These are phyloP conservation scores for Phytophthora pseudosyringae DNA, from an alignment of 352 stramenopile genomes.

Conservation along the genomic window DNA sequence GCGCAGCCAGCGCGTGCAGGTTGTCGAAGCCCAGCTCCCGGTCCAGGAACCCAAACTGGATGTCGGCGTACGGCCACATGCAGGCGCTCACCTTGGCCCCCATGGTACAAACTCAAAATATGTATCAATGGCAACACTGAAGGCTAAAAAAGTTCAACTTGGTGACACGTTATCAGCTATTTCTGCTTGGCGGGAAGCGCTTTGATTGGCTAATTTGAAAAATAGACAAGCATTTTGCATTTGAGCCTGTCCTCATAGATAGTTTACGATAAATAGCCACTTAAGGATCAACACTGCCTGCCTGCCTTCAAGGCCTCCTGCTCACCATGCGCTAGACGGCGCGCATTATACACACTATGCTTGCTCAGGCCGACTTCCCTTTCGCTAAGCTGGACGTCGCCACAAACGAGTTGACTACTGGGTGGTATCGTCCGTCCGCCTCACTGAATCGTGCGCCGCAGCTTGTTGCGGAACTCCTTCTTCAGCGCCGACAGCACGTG, in stretches of 20 bases:
- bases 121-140: too few relatives aligned
- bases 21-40: constrained; percentile 58
- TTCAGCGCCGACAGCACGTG: constrained; percentile 83
- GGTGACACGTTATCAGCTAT: constrained; percentile 12
- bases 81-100: constrained; percentile 57
- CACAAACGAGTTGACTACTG: constrained; percentile 6
- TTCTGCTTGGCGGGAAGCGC: constrained; percentile 6
- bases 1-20: constrained; percentile 54
- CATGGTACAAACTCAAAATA: constrained; percentile 34
- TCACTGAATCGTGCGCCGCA: constrained; percentile 66
- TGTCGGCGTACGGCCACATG: constrained; percentile 62
- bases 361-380: not conserved
- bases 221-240: not conserved
- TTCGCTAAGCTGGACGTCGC: not conserved
- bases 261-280: constrained; percentile 13
- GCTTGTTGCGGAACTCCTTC: constrained; percentile 82
- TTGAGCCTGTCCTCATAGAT: not conserved
- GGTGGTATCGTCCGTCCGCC: not conserved
- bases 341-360: constrained; percentile 21
- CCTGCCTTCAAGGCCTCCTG: constrained; percentile 2
- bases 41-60: constrained; percentile 65
- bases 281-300: not conserved
- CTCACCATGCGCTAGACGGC: constrained; percentile 8
- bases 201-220: constrained; percentile 22
- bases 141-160: constrained; percentile 3